phyloP scores from a whole-genome alignment of 2,329 filamentous ascomycete species.

The Aspergillus latus region DNA sequence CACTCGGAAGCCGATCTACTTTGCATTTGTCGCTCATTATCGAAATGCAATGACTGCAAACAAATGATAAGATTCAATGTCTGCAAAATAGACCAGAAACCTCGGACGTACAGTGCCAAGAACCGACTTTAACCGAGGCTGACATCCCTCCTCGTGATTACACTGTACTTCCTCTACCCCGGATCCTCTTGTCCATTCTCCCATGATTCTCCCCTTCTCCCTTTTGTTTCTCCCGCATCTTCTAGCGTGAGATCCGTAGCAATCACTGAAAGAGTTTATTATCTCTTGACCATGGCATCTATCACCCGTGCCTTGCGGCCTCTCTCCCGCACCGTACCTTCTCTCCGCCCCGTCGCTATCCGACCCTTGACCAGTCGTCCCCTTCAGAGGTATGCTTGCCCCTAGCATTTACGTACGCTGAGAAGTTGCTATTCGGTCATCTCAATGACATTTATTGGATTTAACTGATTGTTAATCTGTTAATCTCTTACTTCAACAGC shows the following conservation, averaged over 20 bases:
- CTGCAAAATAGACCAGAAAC: background rate
- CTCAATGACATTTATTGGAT: background rate
- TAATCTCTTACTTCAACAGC: slow-evolving; percentile 35
- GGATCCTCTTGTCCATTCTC: background rate
- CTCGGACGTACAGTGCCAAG: background rate
- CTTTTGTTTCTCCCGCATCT: background rate
- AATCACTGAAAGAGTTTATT: background rate
- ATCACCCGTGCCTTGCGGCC: slow-evolving; percentile 50
- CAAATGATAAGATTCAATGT: background rate
- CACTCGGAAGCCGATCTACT: background rate
- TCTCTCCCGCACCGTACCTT: slow-evolving; percentile 41
- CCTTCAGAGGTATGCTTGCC: slow-evolving; percentile 42
- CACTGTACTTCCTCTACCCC: background rate
- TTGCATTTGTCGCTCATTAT: background rate
- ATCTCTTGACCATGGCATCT: slow-evolving; percentile 46
- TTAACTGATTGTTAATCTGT: slow-evolving; percentile 1
- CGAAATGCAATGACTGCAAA: background rate
- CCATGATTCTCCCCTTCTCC: background rate
- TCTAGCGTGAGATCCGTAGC: no score
- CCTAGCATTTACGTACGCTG: no score
- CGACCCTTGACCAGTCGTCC: slow-evolving; percentile 39
- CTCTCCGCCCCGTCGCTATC: slow-evolving; percentile 42
- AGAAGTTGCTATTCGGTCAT: background rate
- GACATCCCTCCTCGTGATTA: slow-evolving; percentile 10
- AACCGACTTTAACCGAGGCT: slow-evolving; percentile 18